phyloP scores from a whole-genome alignment of 2,329 filamentous ascomycete genomes.

The Fusarium annulatum region DNA sequence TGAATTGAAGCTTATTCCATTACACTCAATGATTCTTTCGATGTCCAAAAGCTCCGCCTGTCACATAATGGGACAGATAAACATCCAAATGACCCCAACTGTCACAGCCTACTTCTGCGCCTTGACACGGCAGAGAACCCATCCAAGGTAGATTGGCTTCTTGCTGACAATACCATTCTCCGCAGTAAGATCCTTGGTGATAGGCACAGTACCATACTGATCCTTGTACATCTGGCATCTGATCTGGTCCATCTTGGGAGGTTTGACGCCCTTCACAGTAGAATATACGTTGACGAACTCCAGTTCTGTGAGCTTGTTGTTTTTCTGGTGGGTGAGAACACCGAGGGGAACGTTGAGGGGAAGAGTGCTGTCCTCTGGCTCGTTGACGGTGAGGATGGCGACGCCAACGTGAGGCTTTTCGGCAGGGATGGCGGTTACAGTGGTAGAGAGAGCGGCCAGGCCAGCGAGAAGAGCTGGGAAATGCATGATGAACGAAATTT shows the following conservation, averaged over 20 bases:
- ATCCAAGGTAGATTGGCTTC: conserved; percentile 29
- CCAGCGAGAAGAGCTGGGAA: neutral
- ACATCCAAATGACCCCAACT: neutral
- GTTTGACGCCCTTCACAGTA: neutral
- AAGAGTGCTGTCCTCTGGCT: neutral
- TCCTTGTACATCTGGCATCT: conserved; percentile 35
- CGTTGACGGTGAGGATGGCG: conserved; percentile 23
- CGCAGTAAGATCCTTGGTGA: conserved; percentile 14
- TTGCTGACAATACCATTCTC: conserved; percentile 16
- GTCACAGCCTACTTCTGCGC: neutral
- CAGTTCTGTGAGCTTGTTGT: conserved; percentile 17
- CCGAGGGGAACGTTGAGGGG: conserved; percentile 25
- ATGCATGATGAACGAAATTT: neutral
- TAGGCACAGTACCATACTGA: conserved; percentile 12
- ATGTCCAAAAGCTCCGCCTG: neutral
- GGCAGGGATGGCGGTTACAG: neutral
- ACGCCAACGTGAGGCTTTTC: neutral
- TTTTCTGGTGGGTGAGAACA: conserved; percentile 5
- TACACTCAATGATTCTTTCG: neutral
- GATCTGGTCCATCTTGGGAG: conserved; percentile 8
- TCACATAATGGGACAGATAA: fast-evolving
- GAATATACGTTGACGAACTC: conserved; percentile 7
- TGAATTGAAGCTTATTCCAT: neutral
- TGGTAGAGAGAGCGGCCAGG: neutral
- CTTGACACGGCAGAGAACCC: conserved; percentile 32